These are phyloP conservation scores for Cutaneotrichosporon sp. DNA, from an alignment of 1,284 basidiomycete species.

Conservation along the genomic window DNA sequence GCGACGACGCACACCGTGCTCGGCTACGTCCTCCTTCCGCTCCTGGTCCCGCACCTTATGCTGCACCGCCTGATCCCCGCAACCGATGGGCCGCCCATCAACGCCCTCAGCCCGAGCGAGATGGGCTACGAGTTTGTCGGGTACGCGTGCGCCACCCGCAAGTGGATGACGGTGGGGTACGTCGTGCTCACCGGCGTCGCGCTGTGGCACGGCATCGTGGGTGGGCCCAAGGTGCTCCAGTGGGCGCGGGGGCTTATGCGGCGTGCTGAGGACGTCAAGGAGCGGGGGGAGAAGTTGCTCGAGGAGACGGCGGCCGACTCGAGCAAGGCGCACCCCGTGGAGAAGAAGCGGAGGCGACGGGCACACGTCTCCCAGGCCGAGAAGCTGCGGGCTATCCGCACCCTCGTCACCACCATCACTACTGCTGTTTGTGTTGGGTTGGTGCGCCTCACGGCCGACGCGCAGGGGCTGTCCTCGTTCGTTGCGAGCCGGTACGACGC, in stretches of 20 bases:
- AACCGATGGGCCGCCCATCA: constrained; percentile 31
- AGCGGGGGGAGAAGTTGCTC: not conserved
- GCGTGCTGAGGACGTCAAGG: constrained; percentile 6
- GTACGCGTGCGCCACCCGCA: constrained; percentile 32
- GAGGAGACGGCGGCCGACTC: not conserved
- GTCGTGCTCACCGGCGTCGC: constrained; percentile 30
- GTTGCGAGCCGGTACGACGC: constrained; percentile 38
- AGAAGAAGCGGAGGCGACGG: not conserved
- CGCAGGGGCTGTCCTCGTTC: constrained; percentile 22
- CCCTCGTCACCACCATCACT: constrained; percentile 29
- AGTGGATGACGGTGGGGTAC: constrained; percentile 32
- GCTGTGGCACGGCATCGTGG: constrained; percentile 36
- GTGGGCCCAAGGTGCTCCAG: constrained; percentile 39
- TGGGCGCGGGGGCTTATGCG: constrained; percentile 32
- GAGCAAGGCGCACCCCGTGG: not conserved
- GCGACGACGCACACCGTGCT: constrained; percentile 27
- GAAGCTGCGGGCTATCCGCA: constrained; percentile 6
- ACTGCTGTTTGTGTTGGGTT: constrained; percentile 37
- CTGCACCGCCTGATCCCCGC: constrained; percentile 44
- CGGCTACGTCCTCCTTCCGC: constrained; percentile 37
- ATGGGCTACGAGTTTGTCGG: constrained; percentile 48
- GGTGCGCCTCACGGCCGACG: constrained; percentile 33
- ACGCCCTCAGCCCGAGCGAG: constrained; percentile 39
- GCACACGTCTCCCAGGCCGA: not conserved
- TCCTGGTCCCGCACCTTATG: constrained; percentile 35